Base-by-base conservation (phyloP, 2,329 filamentous ascomycete genomes). In the Xylariomycetidae sp. region DNA sequence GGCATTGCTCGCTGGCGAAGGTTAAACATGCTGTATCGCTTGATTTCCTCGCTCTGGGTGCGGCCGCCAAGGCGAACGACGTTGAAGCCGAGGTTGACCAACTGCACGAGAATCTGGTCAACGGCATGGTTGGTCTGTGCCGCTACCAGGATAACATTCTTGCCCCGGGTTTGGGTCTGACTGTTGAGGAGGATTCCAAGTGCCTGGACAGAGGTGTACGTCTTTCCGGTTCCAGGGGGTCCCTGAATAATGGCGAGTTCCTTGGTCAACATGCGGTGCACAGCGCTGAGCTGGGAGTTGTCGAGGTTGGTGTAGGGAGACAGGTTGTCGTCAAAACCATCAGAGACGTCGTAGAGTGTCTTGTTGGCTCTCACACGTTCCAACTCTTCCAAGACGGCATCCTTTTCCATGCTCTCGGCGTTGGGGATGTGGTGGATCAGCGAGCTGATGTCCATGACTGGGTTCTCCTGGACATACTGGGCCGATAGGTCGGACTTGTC, bases 111-210 rank as follows among this genome's bases (percentile, higher is more conserved):
- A 0, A 95, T 65, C 52, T 95, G 88, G 47, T 95, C 88, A 0
- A 95, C 63, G 0, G 88, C 88, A 57, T 95, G 87, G 38, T 95
- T 95, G 0, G 88, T 95, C 48, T 95, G 87, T 6, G 86, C 87
- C 0, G 87, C 74, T 4, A 95, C 68, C 14, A 95, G 69, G 19
- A 95, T 79, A 0, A 85, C 85, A 7, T 79, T 71, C 37, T 81
- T 76, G 0, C 59, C 64, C 2, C 52, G 48, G n/a, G n/a, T n/a
- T 2, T 56, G 53, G 49, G 75, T 16, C 20, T 47, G 68, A 33
- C 82, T 85, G 2, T 67, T 58, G 1, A 86, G 63, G 33, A 89
- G 63, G 2, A 81, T 66, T 29, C 74, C 76, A 8, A 95, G 56
- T 0, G 82, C 82, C 17, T 79, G 63, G 2, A 90, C 76, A 0